A percentile compares a stretch with the other conserved stretches of the same genome.
These are phyloP conservation scores for Teunomyces funiuensis DNA, from an alignment of 805 yeast genomes.

Conservation along the genomic window DNA sequence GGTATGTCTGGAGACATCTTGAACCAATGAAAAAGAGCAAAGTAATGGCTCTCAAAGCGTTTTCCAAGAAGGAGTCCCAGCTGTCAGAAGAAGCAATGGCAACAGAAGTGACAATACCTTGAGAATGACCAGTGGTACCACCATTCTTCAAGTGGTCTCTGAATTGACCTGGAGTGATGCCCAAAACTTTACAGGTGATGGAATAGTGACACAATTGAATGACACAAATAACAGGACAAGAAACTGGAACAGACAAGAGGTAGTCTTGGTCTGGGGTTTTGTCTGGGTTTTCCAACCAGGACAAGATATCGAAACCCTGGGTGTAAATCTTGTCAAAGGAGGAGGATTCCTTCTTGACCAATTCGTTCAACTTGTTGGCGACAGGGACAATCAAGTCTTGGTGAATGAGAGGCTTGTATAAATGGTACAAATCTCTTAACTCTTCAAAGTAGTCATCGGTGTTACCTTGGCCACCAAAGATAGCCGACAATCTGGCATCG, in stretches of 20 bases:
- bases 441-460: constrained; percentile 97
- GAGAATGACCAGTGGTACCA: constrained; percentile 88
- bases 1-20: constrained; percentile 86
- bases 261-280: constrained; percentile 88
- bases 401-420: constrained; percentile 69
- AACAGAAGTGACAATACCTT: constrained; percentile 89
- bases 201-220: constrained; percentile 94
- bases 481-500: constrained; percentile 69
- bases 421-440: constrained; percentile 77
- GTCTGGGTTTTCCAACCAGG: constrained; percentile 85
- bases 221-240: constrained; percentile 96
- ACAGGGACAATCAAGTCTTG: constrained; percentile 68
- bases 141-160: constrained; percentile 48
- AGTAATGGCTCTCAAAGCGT: constrained; percentile 76
- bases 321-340: constrained; percentile 73
- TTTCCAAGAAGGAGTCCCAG: constrained; percentile 78
- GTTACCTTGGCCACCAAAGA: constrained; percentile 99
- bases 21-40: constrained; percentile 91
- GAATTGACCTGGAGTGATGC: constrained; percentile 86
- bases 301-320: constrained; percentile 85
- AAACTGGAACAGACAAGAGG: constrained; percentile 85
- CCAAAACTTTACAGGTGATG: constrained; percentile 79
- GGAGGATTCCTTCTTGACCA: constrained; percentile 67
- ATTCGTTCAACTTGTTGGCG: constrained; percentile 63
- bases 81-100: constrained; percentile 79